These are phyloP conservation scores for Umbelopsis sp. DNA, from an alignment of 192 early-diverging fungal genomes.

Conservation along the genomic window DNA sequence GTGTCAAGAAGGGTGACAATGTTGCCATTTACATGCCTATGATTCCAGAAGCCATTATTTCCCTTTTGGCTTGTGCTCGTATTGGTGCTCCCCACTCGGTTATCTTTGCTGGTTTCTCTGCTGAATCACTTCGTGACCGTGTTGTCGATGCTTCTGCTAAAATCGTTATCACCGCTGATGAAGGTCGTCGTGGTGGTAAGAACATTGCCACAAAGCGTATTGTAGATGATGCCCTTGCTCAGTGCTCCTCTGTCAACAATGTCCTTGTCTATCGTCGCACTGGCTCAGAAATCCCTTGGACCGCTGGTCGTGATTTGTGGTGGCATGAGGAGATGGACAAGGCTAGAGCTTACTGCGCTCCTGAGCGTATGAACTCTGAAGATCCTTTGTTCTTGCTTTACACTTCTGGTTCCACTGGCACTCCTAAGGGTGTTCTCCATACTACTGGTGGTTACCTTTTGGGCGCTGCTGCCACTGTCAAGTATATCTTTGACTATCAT, in stretches of 20 bases:
- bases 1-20: slow-evolving; percentile 89
- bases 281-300: slow-evolving; percentile 80
- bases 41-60: slow-evolving; percentile 90
- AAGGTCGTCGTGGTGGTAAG: slow-evolving; percentile 91
- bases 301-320: slow-evolving; percentile 82
- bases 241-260: slow-evolving; percentile 77
- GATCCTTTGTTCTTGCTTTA: slow-evolving; percentile 97
- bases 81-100: slow-evolving; percentile 93
- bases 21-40: slow-evolving; percentile 99
- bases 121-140: slow-evolving; percentile 91
- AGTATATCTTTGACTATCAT: slow-evolving; percentile 96
- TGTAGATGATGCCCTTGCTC: slow-evolving; percentile 84
- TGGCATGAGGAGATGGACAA: slow-evolving; percentile 89
- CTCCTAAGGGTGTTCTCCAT: slow-evolving; percentile 93
- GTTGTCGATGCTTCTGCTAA: slow-evolving; percentile 80
- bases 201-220: slow-evolving; percentile 89
- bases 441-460: slow-evolving; percentile 95
- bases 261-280: slow-evolving; percentile 93
- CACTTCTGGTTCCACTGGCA: slow-evolving; percentile 89
- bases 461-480: slow-evolving; percentile 81
- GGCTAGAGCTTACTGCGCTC: slow-evolving; percentile 86
- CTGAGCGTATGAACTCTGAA: slow-evolving; percentile 82
- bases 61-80: slow-evolving; percentile 94
- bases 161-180: slow-evolving; percentile 91
- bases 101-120: slow-evolving; percentile 96